Evolutionary conservation across 495 filamentous ascomycete genomes (phyloP).

Genomic region (Penicillium silybi): DNA sequence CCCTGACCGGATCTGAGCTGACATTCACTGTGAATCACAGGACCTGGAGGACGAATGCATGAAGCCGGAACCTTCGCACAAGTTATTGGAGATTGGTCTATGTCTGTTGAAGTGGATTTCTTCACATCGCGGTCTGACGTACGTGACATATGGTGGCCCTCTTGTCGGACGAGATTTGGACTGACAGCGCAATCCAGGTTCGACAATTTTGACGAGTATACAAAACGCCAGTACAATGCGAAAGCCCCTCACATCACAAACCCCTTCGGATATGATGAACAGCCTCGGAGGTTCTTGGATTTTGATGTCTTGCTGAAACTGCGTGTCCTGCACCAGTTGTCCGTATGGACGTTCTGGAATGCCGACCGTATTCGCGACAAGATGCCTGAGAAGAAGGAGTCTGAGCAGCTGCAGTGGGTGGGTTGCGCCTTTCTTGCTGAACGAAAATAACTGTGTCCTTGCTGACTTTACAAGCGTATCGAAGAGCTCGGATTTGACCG

Average conservation of each 20-base stretch:
- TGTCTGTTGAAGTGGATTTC: slow-evolving; percentile 88
- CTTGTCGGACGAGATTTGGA: neutral
- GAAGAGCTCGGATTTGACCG: slow-evolving; percentile 87
- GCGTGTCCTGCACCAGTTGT: slow-evolving; percentile 83
- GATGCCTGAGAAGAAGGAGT: slow-evolving; percentile 77
- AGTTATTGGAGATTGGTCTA: slow-evolving; percentile 78
- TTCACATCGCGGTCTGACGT: slow-evolving; percentile 88
- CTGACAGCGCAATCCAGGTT: slow-evolving; percentile 45
- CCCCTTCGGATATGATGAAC: slow-evolving; percentile 79
- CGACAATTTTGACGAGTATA: slow-evolving; percentile 92
- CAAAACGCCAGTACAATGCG: slow-evolving; percentile 79
- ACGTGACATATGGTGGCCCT: slow-evolving; percentile 44
- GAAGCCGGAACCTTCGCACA: slow-evolving; percentile 65
- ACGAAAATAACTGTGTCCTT: neutral
- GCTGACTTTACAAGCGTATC: slow-evolving; percentile 63
- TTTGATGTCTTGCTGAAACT: slow-evolving; percentile 87
- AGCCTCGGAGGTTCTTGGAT: slow-evolving; percentile 65
- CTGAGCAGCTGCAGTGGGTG: slow-evolving; percentile 82
- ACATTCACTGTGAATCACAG: slow-evolving; percentile 40
- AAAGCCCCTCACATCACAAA: slow-evolving; percentile 73
- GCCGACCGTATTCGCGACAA: slow-evolving; percentile 80
- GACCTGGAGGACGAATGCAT: slow-evolving; percentile 87
- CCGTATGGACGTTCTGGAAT: slow-evolving; percentile 84
- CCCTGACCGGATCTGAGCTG: neutral
- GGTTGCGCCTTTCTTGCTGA: slow-evolving; percentile 20